Evolutionary conservation across 208 protist genomes (phyloP).

Genomic region (Wallacemonas rigidus): DNA sequence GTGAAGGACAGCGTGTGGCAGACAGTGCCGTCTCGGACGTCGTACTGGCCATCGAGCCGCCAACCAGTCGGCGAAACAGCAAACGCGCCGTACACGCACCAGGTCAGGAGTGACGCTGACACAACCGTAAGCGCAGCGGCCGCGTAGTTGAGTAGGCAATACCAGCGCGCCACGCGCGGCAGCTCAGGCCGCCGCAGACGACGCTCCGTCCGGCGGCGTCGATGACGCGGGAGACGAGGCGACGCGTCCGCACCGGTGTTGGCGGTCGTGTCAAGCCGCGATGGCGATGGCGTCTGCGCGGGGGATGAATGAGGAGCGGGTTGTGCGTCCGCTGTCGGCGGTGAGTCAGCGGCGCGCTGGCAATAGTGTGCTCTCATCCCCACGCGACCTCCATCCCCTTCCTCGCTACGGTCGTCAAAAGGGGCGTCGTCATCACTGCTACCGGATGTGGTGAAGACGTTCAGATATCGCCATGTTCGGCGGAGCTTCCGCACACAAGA

Average conservation of each 20-base stretch:
- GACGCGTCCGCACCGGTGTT: neutral
- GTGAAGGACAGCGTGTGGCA: conserved; percentile 39
- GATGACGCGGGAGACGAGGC: neutral
- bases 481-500: conserved; percentile 7
- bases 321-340: neutral
- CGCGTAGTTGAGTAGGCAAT: conserved; percentile 45
- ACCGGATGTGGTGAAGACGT: conserved; percentile 19
- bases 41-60: conserved; percentile 11
- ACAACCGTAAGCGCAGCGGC: conserved; percentile 19
- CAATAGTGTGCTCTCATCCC: neutral
- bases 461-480: conserved; percentile 23
- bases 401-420: neutral
- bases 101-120: conserved; percentile 20
- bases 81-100: conserved; percentile 5
- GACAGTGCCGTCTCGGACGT: conserved; percentile 37
- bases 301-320: neutral
- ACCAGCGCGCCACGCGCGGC: conserved; percentile 21
- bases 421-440: neutral
- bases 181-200: conserved; percentile 18
- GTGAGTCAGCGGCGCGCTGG: neutral
- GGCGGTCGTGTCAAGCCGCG: neutral
- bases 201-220: neutral
- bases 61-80: conserved; percentile 1
- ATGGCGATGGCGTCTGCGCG: neutral
- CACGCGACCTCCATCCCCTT: neutral